These are phyloP conservation scores for Terana coerulea DNA, from an alignment of 768 basidiomycete genomes.

Conservation along the genomic window DNA sequence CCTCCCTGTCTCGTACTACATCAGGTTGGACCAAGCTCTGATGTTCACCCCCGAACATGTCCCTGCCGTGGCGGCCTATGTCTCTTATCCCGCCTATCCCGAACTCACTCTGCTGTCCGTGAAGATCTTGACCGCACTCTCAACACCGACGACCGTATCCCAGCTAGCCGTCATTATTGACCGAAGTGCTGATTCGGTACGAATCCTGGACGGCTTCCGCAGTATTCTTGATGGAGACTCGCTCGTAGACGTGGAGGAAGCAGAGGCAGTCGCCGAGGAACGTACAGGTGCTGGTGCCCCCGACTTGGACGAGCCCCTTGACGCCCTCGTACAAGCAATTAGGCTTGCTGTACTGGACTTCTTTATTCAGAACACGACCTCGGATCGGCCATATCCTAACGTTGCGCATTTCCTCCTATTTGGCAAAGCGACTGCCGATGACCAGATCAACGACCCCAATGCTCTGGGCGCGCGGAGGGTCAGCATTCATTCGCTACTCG, in stretches of 20 bases:
- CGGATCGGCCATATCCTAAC: slow-evolving; percentile 66
- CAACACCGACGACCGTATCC: slow-evolving; percentile 62
- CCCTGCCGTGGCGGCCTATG: slow-evolving; percentile 79
- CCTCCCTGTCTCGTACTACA: slow-evolving; percentile 67
- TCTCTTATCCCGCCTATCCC: slow-evolving; percentile 63
- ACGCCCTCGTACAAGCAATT: slow-evolving; percentile 51
- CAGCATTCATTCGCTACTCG: slow-evolving; percentile 78
- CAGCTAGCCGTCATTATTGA: slow-evolving; percentile 77
- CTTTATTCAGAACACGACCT: slow-evolving; percentile 72
- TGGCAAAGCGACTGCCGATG: slow-evolving; percentile 53
- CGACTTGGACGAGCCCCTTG: slow-evolving; percentile 42
- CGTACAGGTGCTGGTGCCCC: slow-evolving; percentile 73
- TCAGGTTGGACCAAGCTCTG: slow-evolving; percentile 69
- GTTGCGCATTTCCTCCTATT: slow-evolving; percentile 86
- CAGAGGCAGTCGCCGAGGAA: slow-evolving; percentile 59
- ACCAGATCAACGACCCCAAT: slow-evolving; percentile 74
- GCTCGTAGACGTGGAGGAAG: slow-evolving; percentile 52
- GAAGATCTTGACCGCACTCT: slow-evolving; percentile 68
- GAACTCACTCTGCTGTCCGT: slow-evolving; percentile 76
- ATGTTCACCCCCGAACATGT: slow-evolving; percentile 68
- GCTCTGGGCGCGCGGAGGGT: slow-evolving; percentile 67
- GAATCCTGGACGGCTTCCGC: slow-evolving; percentile 78
- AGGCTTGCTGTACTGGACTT: slow-evolving; percentile 77
- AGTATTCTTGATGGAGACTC: slow-evolving; percentile 61
- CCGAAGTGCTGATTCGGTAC: slow-evolving; percentile 77